Conservation (phyloP, 2,329 filamentous ascomycete genomes). For the Celoporthe dispersa region DNA sequence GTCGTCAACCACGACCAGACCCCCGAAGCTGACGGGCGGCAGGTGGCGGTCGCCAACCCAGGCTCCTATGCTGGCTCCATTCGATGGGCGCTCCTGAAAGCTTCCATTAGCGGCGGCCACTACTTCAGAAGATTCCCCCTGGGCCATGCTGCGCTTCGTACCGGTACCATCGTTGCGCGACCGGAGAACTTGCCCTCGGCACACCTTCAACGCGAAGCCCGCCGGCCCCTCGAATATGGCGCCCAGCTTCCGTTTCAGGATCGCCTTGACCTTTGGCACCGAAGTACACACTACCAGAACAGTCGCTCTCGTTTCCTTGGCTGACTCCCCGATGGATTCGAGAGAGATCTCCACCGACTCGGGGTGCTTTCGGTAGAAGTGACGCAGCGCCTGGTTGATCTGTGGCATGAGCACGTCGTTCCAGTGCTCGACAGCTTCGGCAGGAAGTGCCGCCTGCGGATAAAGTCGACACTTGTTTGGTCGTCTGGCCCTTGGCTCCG, state of each 20-base stretch:
- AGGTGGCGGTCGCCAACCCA: constrained; percentile 85
- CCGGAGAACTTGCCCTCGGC: constrained; percentile 68
- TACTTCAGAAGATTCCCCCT: constrained; percentile 39
- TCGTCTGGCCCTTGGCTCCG: constrained; percentile 31
- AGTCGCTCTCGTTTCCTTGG: constrained; percentile 69
- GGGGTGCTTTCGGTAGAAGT: constrained; percentile 72
- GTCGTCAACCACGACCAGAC: constrained; percentile 82
- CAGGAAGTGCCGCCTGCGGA: constrained; percentile 60
- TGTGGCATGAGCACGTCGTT: constrained; percentile 72
- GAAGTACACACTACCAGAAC: constrained; percentile 79
- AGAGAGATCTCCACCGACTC: constrained; percentile 81
- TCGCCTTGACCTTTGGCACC: constrained; percentile 71
- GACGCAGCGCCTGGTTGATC: constrained; percentile 71
- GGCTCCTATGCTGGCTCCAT: constrained; percentile 91
- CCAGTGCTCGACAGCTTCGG: constrained; percentile 72
- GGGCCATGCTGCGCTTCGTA: constrained; percentile 45
- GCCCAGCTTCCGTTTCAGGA: constrained; percentile 70
- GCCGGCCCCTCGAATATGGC: constrained; percentile 66
- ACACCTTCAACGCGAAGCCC: constrained; percentile 71
- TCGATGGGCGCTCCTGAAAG: constrained; percentile 78
- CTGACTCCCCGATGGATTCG: constrained; percentile 72
- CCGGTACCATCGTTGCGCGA: constrained; percentile 54
- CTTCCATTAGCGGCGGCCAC: constrained; percentile 66
- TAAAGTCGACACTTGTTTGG: constrained; percentile 59
- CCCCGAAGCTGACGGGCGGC: constrained; percentile 89